Base-by-base conservation (phyloP, 1,284 basidiomycete genomes). In the Cutaneotrichosporon sp. region DNA sequence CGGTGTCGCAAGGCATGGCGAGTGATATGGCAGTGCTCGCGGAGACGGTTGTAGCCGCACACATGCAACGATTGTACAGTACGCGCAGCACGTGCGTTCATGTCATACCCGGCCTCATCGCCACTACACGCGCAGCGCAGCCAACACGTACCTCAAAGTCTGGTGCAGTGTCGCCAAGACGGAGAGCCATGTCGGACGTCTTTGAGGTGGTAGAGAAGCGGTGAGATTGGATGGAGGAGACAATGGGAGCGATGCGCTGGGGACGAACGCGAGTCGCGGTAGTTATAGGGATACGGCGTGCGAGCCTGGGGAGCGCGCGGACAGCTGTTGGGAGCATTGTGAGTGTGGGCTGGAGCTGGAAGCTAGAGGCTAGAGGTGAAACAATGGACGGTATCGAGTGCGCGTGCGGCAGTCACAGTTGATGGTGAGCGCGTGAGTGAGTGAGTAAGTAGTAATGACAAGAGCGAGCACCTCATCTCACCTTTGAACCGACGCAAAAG, bases 161-260 rank as follows among this genome's bases (percentile, higher is more conserved):
- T 41, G 69, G 70, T 23, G 70, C 72, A 41, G 56, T 69, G 58
- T 72, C 70, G 55, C 72, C 70, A 30, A 73, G 66, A 64, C 69
- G 61, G 47, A 73, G 70, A 56, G 63, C 58, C 70, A 72, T 70
- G 58, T 46, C 69, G n/a, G n/a, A n/a, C 61, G 26, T 30, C 26
- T 30, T 30, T 30, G 26, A 5, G 26, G 26, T 30, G 26, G 26
- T 30, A 10, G 26, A 41, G 23, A 42, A 39, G 33, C n/a, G 40
- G 47, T 38, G 23, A 12, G 30, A 26, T 17, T 26, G 36, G 43
- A 33, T 38, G 49, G 49, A 41, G 30, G 33, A 30, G 49, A 46
- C 20, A 46, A 52, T 10, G 35, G 22, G 21, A 23, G 37, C 10
- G 18, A 41, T 14, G 30, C 26, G 21, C 21, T 10, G 38, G 26